phyloP scores from a whole-genome alignment of 169 alveolate genomes.

The Besnoitia besnoiti region DNA sequence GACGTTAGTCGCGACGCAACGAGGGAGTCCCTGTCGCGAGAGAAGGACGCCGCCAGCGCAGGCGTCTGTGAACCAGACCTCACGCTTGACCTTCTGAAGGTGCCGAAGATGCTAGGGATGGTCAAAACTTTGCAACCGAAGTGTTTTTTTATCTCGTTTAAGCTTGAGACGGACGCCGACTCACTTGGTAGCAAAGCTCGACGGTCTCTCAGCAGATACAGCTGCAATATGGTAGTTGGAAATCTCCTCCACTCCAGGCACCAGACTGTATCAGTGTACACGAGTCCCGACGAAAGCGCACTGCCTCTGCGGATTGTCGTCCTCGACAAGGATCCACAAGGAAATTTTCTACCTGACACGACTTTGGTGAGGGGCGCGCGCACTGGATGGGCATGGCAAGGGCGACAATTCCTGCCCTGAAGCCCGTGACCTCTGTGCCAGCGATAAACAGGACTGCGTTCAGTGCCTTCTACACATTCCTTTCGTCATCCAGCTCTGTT shows the following conservation, averaged over 20 bases:
- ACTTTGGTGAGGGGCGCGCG: too few relatives aligned
- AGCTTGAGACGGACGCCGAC: slow-evolving; percentile 54
- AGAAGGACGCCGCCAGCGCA: too few relatives aligned
- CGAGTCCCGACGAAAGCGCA: neutral
- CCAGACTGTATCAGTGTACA: neutral
- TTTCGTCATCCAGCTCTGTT: too few relatives aligned
- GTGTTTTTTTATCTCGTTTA: slow-evolving; percentile 49
- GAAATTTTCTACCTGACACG: too few relatives aligned
- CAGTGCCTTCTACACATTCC: too few relatives aligned
- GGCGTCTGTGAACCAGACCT: neutral
- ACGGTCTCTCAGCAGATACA: neutral
- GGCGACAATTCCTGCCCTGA: too few relatives aligned
- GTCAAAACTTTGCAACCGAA: slow-evolving; percentile 32
- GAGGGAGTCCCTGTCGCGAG: too few relatives aligned
- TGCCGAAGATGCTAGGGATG: slow-evolving; percentile 59
- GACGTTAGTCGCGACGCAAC: too few relatives aligned
- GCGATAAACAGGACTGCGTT: too few relatives aligned
- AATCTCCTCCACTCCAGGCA: slow-evolving; percentile 21
- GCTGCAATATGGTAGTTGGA: slow-evolving; percentile 2
- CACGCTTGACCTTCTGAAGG: slow-evolving; percentile 38
- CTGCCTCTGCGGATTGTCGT: neutral
- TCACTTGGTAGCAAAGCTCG: slow-evolving; percentile 14
- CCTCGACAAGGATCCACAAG: too few relatives aligned
- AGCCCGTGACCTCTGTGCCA: too few relatives aligned
- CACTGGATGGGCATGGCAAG: too few relatives aligned